Conservation (phyloP, 2,329 filamentous ascomycete genomes). For the Stachybotrys chlorohalonatus region DNA sequence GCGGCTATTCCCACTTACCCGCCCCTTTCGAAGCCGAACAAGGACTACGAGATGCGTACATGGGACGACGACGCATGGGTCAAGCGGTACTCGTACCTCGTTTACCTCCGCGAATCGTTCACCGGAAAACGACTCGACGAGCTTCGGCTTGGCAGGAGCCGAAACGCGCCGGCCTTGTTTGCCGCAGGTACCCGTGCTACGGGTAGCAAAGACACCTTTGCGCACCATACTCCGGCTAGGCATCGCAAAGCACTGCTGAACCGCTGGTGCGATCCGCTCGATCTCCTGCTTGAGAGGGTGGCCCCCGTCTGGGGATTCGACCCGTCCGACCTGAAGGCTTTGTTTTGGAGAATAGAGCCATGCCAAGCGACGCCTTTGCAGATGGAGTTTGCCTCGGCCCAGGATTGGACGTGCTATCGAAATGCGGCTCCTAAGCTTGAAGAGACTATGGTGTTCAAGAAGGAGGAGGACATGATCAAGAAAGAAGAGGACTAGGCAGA, state of each 20-base stretch:
- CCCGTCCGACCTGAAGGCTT: constrained; percentile 1
- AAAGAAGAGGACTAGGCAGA: too few species aligned
- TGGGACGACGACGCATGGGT: constrained; percentile 13
- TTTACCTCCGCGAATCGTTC: constrained; percentile 10
- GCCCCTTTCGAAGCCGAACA: constrained; percentile 1
- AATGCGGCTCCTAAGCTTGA: neutral
- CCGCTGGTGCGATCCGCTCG: constrained; percentile 6
- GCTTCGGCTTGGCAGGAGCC: constrained; percentile 1
- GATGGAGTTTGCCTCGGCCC: neutral
- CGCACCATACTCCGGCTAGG: neutral
- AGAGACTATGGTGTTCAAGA: neutral
- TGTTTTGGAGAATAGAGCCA: constrained; percentile 2
- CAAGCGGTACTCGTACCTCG: constrained; percentile 11
- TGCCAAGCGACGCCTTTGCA: neutral
- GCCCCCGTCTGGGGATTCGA: constrained; percentile 1
- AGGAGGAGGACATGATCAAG: neutral
- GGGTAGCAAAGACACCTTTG: neutral
- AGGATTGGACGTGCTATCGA: neutral
- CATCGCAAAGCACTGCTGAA: constrained; percentile 1
- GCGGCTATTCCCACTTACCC: constrained; percentile 5
- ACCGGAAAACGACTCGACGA: constrained; percentile 2
- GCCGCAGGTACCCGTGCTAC: neutral
- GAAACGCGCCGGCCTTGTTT: neutral
- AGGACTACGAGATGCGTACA: neutral
- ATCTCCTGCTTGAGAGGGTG: constrained; percentile 5